Base-by-base conservation (phyloP, 345 rosid species). In the Ricinus communis region DNA sequence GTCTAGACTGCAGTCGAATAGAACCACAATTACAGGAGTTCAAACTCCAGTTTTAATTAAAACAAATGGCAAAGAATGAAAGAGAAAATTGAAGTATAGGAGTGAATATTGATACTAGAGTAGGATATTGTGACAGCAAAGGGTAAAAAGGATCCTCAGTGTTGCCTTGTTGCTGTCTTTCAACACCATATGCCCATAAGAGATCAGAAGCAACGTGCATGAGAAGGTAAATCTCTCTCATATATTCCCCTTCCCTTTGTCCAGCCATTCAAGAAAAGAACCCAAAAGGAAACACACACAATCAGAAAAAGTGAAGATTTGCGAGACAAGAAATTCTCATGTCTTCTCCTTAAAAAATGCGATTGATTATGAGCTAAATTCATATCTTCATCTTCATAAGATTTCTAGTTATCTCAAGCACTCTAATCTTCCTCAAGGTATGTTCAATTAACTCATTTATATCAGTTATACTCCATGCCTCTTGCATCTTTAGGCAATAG, bases 211-310 rank as follows among this genome's bases (percentile, higher is more conserved):
- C 69, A 80, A 68, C 53, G 57, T 66, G 68, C 49, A 49, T 18
- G 53, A 19, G 8, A 62, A 56, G 62, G 46, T 41, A 41, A 30
- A 52, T 30, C 13, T 40, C 72, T 41, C 12, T 4, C 2, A 61
- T 52, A 70, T 19, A 55, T 16, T 16, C 33, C 30, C 65, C 61
- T 70, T 31, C 6, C 51, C 70, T 53, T 69, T 28, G 2, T 19
- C 80, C 30, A 8, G 21, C 51, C 70, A 62, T 50, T 63, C 73
- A 86, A 78, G 87, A 52, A 82, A 86, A 74, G 87, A 78, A 84
- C 71, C 45, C 11, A 65, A 7, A 25, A 0, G 52, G 63, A 43
- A 66, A 7, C 9, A 38, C 43, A 12, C 47, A 70, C 59, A 68
- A 49, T 65, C 59, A 41, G 58, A 43, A 63, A 46, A 72, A 59